A percentile compares a stretch with the other conserved stretches of the same genome.
phyloP scores from a whole-genome alignment of 2,329 filamentous ascomycete species.

The Fusarium sp. region DNA sequence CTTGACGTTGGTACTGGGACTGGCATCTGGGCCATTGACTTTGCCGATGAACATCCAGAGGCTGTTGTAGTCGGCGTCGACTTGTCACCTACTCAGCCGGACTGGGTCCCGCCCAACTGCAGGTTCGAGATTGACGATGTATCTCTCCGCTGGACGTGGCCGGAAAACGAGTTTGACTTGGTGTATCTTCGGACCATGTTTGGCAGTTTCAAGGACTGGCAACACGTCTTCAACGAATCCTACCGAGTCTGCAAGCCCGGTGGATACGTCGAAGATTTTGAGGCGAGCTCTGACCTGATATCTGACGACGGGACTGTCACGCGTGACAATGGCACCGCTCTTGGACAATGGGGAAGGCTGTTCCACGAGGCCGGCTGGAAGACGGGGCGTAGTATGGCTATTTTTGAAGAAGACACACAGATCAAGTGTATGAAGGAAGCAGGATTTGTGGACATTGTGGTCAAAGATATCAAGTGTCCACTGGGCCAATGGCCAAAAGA shows the following conservation, averaged over 20 bases:
- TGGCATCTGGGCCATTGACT: constrained; percentile 32
- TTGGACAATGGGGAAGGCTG: constrained; percentile 16
- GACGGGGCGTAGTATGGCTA: constrained; percentile 10
- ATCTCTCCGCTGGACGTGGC: constrained; percentile 5
- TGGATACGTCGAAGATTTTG: constrained; percentile 16
- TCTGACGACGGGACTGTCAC: constrained; percentile 19
- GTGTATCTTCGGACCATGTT: constrained; percentile 16
- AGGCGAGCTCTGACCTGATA: constrained; percentile 12
- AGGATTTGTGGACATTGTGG: constrained; percentile 12
- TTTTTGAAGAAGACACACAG: constrained; percentile 12
- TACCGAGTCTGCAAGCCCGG: constrained; percentile 17
- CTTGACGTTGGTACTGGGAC: constrained; percentile 25
- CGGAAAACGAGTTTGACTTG: constrained; percentile 15
- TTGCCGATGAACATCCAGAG: constrained; percentile 18
- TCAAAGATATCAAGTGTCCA: constrained; percentile 17
- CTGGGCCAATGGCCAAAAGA: constrained; percentile 20
- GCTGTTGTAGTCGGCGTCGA: constrained; percentile 13
- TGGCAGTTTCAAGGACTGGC: constrained; percentile 14
- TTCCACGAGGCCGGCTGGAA: constrained; percentile 17
- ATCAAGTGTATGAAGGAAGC: constrained; percentile 18
- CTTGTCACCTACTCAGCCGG: constrained; percentile 17
- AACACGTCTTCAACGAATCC: constrained; percentile 14
- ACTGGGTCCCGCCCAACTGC: constrained; percentile 12
- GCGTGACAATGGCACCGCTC: constrained; percentile 10
- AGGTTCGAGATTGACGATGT: constrained; percentile 23